Evolutionary conservation across 768 basidiomycete species (phyloP), one percentile per base, ranked within the genome.

Genomic region (Mrakia hoshinonis): DNA sequence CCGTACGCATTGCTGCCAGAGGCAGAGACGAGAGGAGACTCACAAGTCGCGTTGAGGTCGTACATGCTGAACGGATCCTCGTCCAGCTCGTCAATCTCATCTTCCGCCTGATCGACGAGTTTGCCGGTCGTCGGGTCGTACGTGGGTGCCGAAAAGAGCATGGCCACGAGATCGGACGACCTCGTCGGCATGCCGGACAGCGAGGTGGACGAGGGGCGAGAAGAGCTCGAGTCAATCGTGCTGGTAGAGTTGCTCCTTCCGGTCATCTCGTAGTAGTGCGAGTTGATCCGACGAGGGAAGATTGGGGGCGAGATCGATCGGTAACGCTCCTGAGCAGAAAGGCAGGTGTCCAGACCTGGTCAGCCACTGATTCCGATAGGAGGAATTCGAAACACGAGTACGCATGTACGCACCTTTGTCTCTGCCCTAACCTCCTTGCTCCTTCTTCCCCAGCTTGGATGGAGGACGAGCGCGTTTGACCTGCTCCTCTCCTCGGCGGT

Each of bases 11-110:
- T 12, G 7, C 13, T 18, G n/a, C n/a, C n/a, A n/a, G n/a, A n/a
- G n/a, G n/a, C n/a, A n/a, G n/a, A n/a, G n/a, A n/a, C n/a, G n/a
- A n/a, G n/a, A 7, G 22, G 18, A 0, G 20, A 61, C 58, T 36
- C 58, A 61, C 58, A 36, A 31, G 36, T 36, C 18, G 36, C 18
- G 11, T 61, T 36, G 22, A 61, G 58, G 18, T 36, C 34, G 31
- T 39, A 36, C 58, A 61, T 61, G 36, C 36, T 39, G 36, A 61
- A 61, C 18, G 58, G 58, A n/a, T 61, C 58, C 22, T 61, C 58
- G 3, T 61, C 58, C 3, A 61, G 31, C 36, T 61, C 58, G 31
- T 61, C 58, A 5, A 10, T 2, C 20, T 61, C 34, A 13, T 61
- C 22, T 20, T 36, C n/a, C 15, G 34, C 22, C 10, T 36, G 31